Evolutionary conservation across 495 filamentous ascomycete species (phyloP).

Genomic region (Letharia columbiana): DNA sequence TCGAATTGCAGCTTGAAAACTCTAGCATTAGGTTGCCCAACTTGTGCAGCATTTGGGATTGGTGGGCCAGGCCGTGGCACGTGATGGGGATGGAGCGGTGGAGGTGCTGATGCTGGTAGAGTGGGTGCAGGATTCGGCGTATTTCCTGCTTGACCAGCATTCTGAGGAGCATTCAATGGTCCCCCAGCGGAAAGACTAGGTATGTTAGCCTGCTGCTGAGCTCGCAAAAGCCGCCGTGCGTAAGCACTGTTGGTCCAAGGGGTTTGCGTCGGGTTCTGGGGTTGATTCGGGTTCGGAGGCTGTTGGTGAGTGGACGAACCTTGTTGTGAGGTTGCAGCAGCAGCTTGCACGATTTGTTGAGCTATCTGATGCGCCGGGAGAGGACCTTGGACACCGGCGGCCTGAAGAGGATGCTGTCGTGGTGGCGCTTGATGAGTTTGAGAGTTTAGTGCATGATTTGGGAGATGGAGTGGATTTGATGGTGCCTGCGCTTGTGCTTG

Average conservation of each 20-base stretch:
- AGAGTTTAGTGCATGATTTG: background rate
- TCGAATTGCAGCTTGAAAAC: conserved; percentile 99
- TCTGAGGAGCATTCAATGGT: background rate
- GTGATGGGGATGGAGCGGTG: conserved; percentile 11
- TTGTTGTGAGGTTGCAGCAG: conserved; percentile 1
- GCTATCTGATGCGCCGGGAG: conserved; percentile 20
- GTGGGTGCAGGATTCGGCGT: conserved; percentile 12
- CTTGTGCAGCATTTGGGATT: conserved; percentile 9
- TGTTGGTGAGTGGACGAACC: background rate
- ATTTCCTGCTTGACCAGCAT: background rate
- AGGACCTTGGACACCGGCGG: conserved; percentile 3
- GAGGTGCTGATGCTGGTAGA: conserved; percentile 10
- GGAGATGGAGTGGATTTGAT: conserved; percentile 15
- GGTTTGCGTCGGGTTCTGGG: conserved; percentile 1
- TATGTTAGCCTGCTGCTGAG: conserved; percentile 12
- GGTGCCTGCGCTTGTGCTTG: conserved; percentile 12
- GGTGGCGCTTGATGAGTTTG: conserved; percentile 19
- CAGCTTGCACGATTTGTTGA: conserved; percentile 16
- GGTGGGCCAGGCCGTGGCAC: conserved; percentile 5
- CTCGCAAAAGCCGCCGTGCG: conserved; percentile 4
- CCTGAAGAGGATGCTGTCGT: conserved; percentile 1
- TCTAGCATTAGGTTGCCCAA: conserved; percentile 46
- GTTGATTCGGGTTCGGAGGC: background rate
- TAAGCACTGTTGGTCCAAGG: conserved; percentile 1
- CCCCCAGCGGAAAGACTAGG: background rate